phyloP scores from a whole-genome alignment of 2,329 filamentous ascomycete species.

The Elsinoe fawcettii region DNA sequence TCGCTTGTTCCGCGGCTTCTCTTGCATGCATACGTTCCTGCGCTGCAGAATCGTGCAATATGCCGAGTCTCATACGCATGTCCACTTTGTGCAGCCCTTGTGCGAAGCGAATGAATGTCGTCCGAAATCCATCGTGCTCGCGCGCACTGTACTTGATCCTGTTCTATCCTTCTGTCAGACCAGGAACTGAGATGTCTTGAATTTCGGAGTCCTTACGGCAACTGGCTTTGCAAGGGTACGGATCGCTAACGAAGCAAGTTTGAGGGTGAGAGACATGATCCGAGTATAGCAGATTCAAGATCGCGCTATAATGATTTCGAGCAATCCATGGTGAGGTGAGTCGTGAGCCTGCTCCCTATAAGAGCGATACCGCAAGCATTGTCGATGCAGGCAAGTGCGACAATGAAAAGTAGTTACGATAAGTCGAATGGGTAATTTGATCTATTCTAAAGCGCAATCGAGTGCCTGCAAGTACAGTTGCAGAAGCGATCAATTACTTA shows the following conservation, averaged over 20 bases:
- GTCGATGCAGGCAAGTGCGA: background rate
- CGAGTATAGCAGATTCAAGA: background rate
- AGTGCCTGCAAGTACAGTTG: too few relatives aligned
- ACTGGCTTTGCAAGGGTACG: slow-evolving; percentile 61
- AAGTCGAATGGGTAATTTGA: too few relatives aligned
- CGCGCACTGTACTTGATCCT: slow-evolving; percentile 60
- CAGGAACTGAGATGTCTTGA: too few relatives aligned
- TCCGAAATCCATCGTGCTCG: slow-evolving; percentile 60
- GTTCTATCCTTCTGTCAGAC: slow-evolving; percentile 40
- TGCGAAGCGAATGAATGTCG: slow-evolving; percentile 53
- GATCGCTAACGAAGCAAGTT: slow-evolving; percentile 57
- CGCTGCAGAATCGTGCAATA: slow-evolving; percentile 54
- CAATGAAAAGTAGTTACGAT: too few relatives aligned
- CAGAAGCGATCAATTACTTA: background rate
- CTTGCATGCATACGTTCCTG: slow-evolving; percentile 45
- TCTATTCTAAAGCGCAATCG: too few relatives aligned
- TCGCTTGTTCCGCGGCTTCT: slow-evolving; percentile 48
- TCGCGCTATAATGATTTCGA: background rate
- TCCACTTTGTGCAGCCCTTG: slow-evolving; percentile 58
- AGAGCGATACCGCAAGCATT: background rate
- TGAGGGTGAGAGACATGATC: slow-evolving; percentile 57
- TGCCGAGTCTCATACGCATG: slow-evolving; percentile 59
- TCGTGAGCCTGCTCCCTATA: background rate
- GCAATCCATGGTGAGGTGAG: background rate
- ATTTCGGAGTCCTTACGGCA: slow-evolving; percentile 42